Base-by-base conservation (phyloP, 2,329 filamentous ascomycete genomes). In the Chrysosporium queenslandicum region DNA sequence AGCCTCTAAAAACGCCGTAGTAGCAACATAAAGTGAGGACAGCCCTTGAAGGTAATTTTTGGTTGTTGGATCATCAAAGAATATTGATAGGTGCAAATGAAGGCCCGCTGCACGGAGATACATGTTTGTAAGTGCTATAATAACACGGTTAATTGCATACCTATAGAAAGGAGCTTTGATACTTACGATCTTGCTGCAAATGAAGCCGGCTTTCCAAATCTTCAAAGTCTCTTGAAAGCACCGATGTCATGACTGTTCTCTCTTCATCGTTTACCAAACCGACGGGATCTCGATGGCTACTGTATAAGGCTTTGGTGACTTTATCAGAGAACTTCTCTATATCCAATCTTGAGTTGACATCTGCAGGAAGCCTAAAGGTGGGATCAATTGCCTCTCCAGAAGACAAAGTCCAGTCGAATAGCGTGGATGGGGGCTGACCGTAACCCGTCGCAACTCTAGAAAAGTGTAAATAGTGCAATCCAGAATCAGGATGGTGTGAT, bases 401-500 rank as follows among this genome's bases (percentile, higher is more conserved):
- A 14, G 68, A 71, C 34, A 78, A 69, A 3, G 75, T 83, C 70
- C 73, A 82, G 61, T 78, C 81, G 64, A 77, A 83, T 49, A 75
- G 70, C 32, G 77, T 83, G 56, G 77, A 76, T 14, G 82, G 78
- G 16, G 82, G 82, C 61, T 83, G 80, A 9, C 82, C 82, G 61
- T 83, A 80, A n/a, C 80, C 79, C n/a, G 80, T 84, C 14, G 79
- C 79, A 53, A 84, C 79, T 48, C 77, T 80, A 37, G 21, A 48
- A 27, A 45, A 11, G 8, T 25, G 32, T 42, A 4, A 52, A 39
- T 34, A 11, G 12, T 14, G 11, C 16, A 32, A 40, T 46, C 27
- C 42, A 50, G 23, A 37, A 16, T 23, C 7, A 23, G 30, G 4
- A 37, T 27, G 47, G 2, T 60, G 70, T 20, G 40, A 8, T 11